A percentile compares a stretch with the other conserved stretches of the same genome.
These are phyloP conservation scores for Solanum verrucosum DNA, from an alignment of 257 asterid species.

Conservation along the genomic window DNA sequence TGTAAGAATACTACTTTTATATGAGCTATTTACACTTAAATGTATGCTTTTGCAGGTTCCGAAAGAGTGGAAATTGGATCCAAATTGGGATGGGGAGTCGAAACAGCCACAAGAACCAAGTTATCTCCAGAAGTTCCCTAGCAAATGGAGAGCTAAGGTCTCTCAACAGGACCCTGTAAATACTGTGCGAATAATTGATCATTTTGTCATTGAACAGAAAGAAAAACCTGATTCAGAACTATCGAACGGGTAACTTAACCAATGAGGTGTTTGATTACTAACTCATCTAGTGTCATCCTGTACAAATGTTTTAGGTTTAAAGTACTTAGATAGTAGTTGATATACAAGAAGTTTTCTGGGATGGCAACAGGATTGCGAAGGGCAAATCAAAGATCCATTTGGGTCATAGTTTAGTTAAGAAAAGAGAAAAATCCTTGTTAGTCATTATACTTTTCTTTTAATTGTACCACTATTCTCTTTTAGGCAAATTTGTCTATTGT, in stretches of 20 bases:
- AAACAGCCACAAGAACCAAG: conserved; percentile 44
- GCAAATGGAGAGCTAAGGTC: conserved; percentile 71
- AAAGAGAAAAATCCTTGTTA: neutral
- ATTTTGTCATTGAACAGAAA: conserved; percentile 51
- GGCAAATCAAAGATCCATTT: neutral
- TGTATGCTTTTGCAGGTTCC: conserved; percentile 55
- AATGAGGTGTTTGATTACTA: neutral
- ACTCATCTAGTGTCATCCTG: neutral
- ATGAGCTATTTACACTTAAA: neutral
- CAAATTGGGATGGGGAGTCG: conserved; percentile 70
- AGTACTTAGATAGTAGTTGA: neutral
- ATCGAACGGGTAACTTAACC: conserved; percentile 29
- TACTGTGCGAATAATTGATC: conserved; percentile 71
- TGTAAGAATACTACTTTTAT: neutral
- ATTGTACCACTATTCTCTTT: neutral
- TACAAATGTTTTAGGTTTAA: neutral
- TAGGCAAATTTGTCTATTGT: neutral
- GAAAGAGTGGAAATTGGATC: conserved; percentile 92
- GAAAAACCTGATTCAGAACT: conserved; percentile 24
- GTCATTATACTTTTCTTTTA: neutral
- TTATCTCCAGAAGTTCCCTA: conserved; percentile 65
- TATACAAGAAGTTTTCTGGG: neutral
- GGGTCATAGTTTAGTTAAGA: neutral
- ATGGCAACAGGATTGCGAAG: neutral
- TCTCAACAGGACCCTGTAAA: conserved; percentile 71